Conservation (phyloP, 345 rosid genomes). For the Rubroshorea leprosula region DNA sequence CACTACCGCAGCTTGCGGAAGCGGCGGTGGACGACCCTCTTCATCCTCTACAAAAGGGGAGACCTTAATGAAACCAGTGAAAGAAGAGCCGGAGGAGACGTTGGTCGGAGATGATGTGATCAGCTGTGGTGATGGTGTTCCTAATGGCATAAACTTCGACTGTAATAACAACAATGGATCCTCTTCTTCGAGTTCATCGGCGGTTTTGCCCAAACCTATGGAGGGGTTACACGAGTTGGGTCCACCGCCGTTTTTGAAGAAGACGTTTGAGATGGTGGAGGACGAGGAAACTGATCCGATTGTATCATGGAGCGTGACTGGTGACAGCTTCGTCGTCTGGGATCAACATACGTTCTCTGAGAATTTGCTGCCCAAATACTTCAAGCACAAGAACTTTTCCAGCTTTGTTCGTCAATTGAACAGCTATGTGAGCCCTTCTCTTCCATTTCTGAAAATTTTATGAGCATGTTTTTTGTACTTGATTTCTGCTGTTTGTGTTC, state of each 20-base stretch:
- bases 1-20: neutral
- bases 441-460: too few relatives aligned
- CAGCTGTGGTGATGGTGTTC: neutral
- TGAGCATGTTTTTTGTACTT: neutral
- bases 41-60: neutral
- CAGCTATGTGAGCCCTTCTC: conserved; percentile 46
- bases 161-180: conserved; percentile 17
- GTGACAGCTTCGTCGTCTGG: conserved; percentile 56
- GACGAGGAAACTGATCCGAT: conserved; percentile 42
- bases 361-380: conserved; percentile 49
- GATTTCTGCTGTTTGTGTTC: neutral
- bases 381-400: conserved; percentile 73
- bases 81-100: conserved; percentile 19
- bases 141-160: too few relatives aligned
- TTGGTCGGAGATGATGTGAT: neutral
- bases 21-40: conserved; percentile 2
- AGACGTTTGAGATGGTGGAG: conserved; percentile 54
- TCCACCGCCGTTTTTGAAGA: conserved; percentile 54
- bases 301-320: conserved; percentile 44
- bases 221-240: conserved; percentile 54
- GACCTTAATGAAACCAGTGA: conserved; percentile 14
- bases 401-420: conserved; percentile 72
- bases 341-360: conserved; percentile 39
- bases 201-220: conserved; percentile 36
- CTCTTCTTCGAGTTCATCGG: conserved; percentile 28